These are phyloP conservation scores for Phaeosphaeriaceae sp. DNA, from an alignment of 2,329 filamentous ascomycete species.

Conservation along the genomic window DNA sequence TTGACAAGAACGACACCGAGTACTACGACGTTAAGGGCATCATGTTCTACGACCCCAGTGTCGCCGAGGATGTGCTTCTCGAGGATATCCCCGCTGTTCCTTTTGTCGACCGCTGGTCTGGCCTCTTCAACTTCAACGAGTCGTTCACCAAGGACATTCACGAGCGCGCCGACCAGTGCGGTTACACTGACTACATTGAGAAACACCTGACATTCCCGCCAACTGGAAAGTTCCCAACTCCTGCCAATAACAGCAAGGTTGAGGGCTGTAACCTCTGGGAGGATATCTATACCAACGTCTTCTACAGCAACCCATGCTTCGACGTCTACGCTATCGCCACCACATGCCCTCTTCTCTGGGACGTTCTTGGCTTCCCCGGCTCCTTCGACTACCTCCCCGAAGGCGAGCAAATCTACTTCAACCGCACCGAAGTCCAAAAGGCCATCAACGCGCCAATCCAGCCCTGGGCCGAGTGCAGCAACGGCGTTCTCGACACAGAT, in stretches of 20 bases:
- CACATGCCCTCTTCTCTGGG: constrained; percentile 74
- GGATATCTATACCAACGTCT: constrained; percentile 62
- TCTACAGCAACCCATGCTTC: constrained; percentile 76
- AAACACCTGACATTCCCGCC: constrained; percentile 74
- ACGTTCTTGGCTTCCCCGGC: constrained; percentile 74
- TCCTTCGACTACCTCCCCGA: constrained; percentile 67
- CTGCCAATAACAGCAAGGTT: constrained; percentile 53
- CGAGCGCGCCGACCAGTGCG: constrained; percentile 63
- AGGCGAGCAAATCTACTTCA: constrained; percentile 71
- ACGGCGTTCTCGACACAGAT: constrained; percentile 59
- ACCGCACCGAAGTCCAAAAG: constrained; percentile 71
- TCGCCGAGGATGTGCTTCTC: constrained; percentile 61
- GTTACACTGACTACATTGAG: constrained; percentile 66
- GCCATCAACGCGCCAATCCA: constrained; percentile 69
- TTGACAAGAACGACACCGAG: constrained; percentile 69
- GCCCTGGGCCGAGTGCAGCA: constrained; percentile 65
- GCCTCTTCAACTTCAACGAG: constrained; percentile 70
- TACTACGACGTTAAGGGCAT: constrained; percentile 74
- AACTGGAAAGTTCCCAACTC: constrained; percentile 63
- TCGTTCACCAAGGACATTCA: constrained; percentile 62
- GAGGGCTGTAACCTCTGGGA: constrained; percentile 66
- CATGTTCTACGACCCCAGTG: constrained; percentile 75
- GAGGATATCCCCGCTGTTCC: constrained; percentile 61
- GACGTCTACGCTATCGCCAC: constrained; percentile 76
- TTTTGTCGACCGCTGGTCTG: constrained; percentile 67